These are phyloP conservation scores for Pyrenochaeta sp. DNA, from an alignment of 2,329 filamentous ascomycete genomes.

Conservation along the genomic window DNA sequence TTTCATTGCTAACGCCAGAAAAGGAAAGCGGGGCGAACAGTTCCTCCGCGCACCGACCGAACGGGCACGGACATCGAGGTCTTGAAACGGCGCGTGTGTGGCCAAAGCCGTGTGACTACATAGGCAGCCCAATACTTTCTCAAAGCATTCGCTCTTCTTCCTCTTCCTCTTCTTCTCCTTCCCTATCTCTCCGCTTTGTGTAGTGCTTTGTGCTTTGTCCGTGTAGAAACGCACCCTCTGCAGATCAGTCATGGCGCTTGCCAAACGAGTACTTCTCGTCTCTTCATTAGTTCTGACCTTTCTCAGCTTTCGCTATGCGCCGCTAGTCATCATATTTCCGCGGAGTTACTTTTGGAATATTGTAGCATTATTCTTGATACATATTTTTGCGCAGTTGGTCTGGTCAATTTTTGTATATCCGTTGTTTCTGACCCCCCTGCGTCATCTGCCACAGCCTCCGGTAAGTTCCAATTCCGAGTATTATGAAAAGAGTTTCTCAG, in stretches of 20 bases:
- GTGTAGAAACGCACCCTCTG: background rate
- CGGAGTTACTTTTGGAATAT: conserved; percentile 51
- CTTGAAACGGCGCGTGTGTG: conserved; percentile 23
- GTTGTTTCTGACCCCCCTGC: conserved; percentile 64
- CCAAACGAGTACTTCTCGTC: conserved; percentile 38
- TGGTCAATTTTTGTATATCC: conserved; percentile 65
- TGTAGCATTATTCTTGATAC: conserved; percentile 50
- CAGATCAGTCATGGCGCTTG: conserved; percentile 34
- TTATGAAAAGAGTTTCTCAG: background rate
- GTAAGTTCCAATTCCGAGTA: conserved; percentile 45
- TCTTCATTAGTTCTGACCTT: conserved; percentile 35
- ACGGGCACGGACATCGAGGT: background rate
- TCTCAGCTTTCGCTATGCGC: conserved; percentile 43
- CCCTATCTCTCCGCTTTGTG: no score
- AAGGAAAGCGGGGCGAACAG: conserved; percentile 2
- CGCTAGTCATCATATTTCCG: conserved; percentile 39
- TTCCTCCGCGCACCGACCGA: conserved; percentile 8
- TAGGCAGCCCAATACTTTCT: background rate
- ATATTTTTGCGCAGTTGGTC: conserved; percentile 44
- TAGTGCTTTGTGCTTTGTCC: background rate
- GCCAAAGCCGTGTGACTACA: background rate
- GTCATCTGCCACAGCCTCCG: conserved; percentile 63
- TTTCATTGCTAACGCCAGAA: background rate
- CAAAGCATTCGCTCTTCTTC: background rate
- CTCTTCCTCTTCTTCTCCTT: background rate